These are phyloP conservation scores for Boletus reticulatus DNA, from an alignment of 768 basidiomycete species.

Conservation along the genomic window DNA sequence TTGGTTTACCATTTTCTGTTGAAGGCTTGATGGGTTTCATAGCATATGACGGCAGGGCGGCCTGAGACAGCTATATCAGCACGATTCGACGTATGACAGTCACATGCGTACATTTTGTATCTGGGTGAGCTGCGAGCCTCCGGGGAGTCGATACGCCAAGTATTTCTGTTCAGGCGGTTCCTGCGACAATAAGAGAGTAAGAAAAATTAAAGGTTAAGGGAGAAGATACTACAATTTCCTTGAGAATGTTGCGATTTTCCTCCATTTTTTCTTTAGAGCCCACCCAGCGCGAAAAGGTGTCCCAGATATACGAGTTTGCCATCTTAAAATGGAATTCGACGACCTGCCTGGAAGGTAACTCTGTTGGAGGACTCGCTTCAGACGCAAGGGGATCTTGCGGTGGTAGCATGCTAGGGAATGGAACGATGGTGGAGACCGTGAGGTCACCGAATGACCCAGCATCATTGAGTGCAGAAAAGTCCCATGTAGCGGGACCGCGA, in stretches of 20 bases:
- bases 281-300: constrained; percentile 58
- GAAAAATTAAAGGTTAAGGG: not conserved
- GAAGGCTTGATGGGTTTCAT: constrained; percentile 62
- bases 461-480: constrained; percentile 31
- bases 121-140: constrained; percentile 55
- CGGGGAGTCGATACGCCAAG: constrained; percentile 55
- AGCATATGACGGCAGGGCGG: constrained; percentile 44
- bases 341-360: constrained; percentile 29
- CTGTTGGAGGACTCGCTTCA: constrained; percentile 10
- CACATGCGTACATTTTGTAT: constrained; percentile 51
- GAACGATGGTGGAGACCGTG: constrained; percentile 44
- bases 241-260: constrained; percentile 45
- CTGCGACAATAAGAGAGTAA: constrained; percentile 25
- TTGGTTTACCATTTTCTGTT: constrained; percentile 35
- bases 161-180: constrained; percentile 46
- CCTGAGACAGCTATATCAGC: constrained; percentile 30
- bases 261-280: constrained; percentile 54
- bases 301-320: constrained; percentile 51
- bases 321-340: constrained; percentile 49
- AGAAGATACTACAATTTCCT: constrained; percentile 40
- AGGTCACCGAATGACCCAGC: constrained; percentile 29
- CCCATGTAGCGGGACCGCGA: constrained; percentile 52
- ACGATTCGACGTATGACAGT: not conserved
- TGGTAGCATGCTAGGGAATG: constrained; percentile 35
- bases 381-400: constrained; percentile 9